Percentiles rank a stretch among this genome's conserved stretches.
phyloP scores from a whole-genome alignment of 331 rosid genomes.

The Spiraea crenata region DNA sequence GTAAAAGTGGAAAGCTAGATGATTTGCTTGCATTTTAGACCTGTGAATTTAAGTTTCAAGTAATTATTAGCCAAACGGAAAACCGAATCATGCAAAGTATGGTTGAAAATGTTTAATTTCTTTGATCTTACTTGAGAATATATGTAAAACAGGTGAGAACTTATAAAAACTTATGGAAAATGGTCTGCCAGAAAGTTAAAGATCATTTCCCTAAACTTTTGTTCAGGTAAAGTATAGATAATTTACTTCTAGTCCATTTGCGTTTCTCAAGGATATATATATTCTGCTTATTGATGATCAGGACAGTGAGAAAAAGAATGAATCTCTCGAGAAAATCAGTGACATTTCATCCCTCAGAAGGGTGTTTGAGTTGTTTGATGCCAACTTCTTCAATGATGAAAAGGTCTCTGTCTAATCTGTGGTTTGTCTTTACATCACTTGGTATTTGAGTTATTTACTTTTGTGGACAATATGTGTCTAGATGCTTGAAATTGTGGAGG shows the following conservation, averaged over 20 bases:
- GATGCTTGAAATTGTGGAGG: slow-evolving; percentile 53
- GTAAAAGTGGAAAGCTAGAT: too few species aligned
- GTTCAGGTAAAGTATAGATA: slow-evolving; percentile 1
- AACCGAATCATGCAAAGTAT: too few species aligned
- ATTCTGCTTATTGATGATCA: slow-evolving; percentile 25
- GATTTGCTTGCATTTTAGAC: too few species aligned
- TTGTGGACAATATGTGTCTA: slow-evolving; percentile 12
- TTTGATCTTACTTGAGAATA: too few species aligned
- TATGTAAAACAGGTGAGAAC: slow-evolving; percentile 40
- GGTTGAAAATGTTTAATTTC: too few species aligned
- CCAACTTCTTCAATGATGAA: slow-evolving; percentile 52
- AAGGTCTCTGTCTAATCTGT: slow-evolving; percentile 31
- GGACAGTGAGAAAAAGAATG: slow-evolving; percentile 43
- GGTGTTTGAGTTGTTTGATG: slow-evolving; percentile 51
- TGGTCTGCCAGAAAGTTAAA: slow-evolving; percentile 43
- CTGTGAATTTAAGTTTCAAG: too few species aligned
- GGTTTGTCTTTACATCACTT: too few species aligned
- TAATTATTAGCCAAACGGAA: too few species aligned
- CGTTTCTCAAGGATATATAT: not conserved
- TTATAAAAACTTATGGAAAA: slow-evolving; percentile 39
- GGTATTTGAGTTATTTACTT: not conserved
- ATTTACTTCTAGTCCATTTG: not conserved
- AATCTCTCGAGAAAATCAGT: slow-evolving; percentile 16
- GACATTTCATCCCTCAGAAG: slow-evolving; percentile 34
- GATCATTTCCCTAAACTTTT: slow-evolving; percentile 32